Evolutionary conservation across 73 alveolate species (phyloP).

Genomic region (Blepharisma stoltei): DNA sequence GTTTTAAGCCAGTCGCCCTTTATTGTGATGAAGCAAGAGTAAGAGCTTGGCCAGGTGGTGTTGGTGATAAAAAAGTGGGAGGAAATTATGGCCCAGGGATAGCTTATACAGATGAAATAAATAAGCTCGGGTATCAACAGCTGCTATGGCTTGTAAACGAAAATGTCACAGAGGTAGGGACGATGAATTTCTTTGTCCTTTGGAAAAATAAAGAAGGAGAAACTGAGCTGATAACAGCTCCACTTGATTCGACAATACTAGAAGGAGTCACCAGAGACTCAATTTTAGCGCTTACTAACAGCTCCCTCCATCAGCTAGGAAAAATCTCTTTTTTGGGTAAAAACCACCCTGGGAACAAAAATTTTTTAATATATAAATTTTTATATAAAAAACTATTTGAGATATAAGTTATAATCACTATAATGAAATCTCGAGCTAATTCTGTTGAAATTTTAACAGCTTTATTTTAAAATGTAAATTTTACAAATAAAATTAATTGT

Average conservation of each 20-base stretch:
- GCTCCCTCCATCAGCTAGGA: slow-evolving; percentile 39
- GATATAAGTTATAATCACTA: too few relatives aligned
- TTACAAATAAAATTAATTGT: background rate
- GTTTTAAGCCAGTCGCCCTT: slow-evolving; percentile 54
- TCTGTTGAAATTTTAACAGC: too few relatives aligned
- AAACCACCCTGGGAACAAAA: background rate
- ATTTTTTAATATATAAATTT: too few relatives aligned
- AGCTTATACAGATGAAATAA: slow-evolving; percentile 35
- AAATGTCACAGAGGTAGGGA: slow-evolving; percentile 58
- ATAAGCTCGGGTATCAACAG: slow-evolving; percentile 51
- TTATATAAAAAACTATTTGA: too few relatives aligned
- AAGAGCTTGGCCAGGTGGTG: slow-evolving; percentile 68
- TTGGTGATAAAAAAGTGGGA: slow-evolving; percentile 54
- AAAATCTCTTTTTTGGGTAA: background rate
- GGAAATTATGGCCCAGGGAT: slow-evolving; percentile 62
- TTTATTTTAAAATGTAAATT: too few relatives aligned
- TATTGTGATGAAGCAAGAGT: slow-evolving; percentile 48
- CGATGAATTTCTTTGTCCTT: slow-evolving; percentile 52
- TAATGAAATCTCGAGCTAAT: too few relatives aligned
- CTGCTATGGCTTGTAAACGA: slow-evolving; percentile 60
- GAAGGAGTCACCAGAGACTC: slow-evolving; percentile 32
- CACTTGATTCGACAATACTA: slow-evolving; percentile 40
- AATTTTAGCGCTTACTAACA: slow-evolving; percentile 28
- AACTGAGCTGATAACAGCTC: slow-evolving; percentile 42
- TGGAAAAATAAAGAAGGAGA: slow-evolving; percentile 41